Evolutionary conservation across 331 rosid species (phyloP).

Genomic region (Acacia pycnantha): DNA sequence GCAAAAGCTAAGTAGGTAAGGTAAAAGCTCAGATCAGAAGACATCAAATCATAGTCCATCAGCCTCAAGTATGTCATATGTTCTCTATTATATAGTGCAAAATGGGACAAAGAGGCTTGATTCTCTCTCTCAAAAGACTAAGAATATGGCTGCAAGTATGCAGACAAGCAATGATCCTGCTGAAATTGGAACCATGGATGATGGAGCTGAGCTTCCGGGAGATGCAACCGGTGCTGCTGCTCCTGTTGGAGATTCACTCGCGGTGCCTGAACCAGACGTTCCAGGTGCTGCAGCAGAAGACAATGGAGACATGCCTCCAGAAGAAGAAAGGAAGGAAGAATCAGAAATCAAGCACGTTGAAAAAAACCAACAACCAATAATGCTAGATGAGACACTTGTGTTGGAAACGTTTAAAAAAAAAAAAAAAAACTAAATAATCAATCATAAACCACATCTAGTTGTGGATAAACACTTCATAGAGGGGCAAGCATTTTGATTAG

Average conservation of each 20-base stretch:
- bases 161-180: constrained; percentile 45
- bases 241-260: constrained; percentile 29
- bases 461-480: no score
- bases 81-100: constrained; percentile 9
- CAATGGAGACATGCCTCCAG: constrained; percentile 37
- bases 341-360: constrained; percentile 7
- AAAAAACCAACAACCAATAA: not conserved
- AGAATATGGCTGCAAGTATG: constrained; percentile 32
- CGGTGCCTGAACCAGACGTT: not conserved
- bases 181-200: constrained; percentile 33
- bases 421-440: no score
- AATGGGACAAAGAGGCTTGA: constrained; percentile 23
- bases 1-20: not conserved
- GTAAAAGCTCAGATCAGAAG: not conserved
- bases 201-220: constrained; percentile 42
- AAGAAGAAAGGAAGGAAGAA: not conserved
- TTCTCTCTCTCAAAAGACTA: constrained; percentile 36
- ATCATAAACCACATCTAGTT: no score
- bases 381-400: not conserved
- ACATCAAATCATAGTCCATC: constrained; percentile 15
- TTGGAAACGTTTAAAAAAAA: not conserved
- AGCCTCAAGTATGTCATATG: constrained; percentile 2
- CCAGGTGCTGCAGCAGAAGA: constrained; percentile 35
- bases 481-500: not conserved
- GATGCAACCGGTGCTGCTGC: constrained; percentile 42